phyloP scores from a whole-genome alignment of 2,329 filamentous ascomycete genomes.

The Intubia oerlemansii region DNA sequence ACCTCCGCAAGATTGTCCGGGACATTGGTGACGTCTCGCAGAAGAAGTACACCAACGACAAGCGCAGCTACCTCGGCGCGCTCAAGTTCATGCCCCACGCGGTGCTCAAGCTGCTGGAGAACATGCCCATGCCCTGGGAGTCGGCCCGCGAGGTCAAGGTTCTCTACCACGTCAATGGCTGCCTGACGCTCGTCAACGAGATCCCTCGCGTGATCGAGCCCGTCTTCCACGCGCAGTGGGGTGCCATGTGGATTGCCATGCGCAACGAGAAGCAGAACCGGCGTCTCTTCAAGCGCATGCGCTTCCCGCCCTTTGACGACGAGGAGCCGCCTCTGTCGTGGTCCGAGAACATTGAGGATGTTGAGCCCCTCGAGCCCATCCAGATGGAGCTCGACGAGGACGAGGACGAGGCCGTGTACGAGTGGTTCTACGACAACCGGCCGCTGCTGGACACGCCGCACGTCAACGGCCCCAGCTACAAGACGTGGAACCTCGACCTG shows the following conservation, averaged over 20 bases:
- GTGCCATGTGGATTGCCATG: constrained; percentile 99
- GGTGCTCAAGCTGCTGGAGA: constrained; percentile 88
- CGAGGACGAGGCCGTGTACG: constrained; percentile 75
- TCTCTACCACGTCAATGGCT: constrained; percentile 94
- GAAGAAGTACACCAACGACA: constrained; percentile 98
- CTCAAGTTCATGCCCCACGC: constrained; percentile 99
- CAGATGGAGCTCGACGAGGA: constrained; percentile 95
- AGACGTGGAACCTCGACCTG: constrained; percentile 78
- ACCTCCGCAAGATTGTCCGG: constrained; percentile 92
- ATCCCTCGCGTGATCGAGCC: constrained; percentile 91
- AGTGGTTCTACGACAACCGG: constrained; percentile 95
- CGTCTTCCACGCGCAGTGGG: constrained; percentile 96
- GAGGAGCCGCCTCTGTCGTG: constrained; percentile 94
- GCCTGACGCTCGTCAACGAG: constrained; percentile 91
- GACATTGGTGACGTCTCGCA: constrained; percentile 98
- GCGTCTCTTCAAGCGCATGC: constrained; percentile 94
- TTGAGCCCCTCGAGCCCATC: constrained; percentile 90
- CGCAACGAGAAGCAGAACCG: constrained; percentile 92
- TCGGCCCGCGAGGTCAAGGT: constrained; percentile 92
- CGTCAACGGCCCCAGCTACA: constrained; percentile 93
- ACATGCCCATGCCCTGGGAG: constrained; percentile 99
- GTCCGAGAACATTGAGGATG: constrained; percentile 97
- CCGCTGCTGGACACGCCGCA: constrained; percentile 80
- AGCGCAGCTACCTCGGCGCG: constrained; percentile 90
- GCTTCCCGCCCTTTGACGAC: constrained; percentile 95